These are phyloP conservation scores for Ustilago curta DNA, from an alignment of 1,284 basidiomycete genomes.

Conservation along the genomic window DNA sequence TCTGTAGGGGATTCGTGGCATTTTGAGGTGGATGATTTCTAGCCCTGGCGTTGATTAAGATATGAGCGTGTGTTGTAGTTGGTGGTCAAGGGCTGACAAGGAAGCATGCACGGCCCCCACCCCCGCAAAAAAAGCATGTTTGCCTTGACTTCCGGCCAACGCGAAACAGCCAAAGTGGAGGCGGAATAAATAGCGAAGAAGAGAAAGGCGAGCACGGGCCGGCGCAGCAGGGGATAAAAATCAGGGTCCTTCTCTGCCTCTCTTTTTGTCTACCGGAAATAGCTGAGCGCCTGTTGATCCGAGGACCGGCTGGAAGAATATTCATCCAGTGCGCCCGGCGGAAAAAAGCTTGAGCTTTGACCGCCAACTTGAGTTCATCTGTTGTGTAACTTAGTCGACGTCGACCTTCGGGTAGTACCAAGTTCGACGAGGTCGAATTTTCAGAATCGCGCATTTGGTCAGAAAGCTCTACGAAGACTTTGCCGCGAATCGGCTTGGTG, in stretches of 20 bases:
- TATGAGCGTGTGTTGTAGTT: neutral
- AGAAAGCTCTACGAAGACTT: too few species aligned
- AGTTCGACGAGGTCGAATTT: too few species aligned
- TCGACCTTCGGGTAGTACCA: too few species aligned
- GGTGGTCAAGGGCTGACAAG: neutral
- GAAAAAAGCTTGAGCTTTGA: neutral
- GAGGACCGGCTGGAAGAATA: neutral
- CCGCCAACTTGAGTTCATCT: neutral
- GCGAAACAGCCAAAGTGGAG: conserved; percentile 31
- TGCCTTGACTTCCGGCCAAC: neutral
- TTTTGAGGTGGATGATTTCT: conserved; percentile 7
- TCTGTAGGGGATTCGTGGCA: conserved; percentile 68
- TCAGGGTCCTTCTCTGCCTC: conserved; percentile 1
- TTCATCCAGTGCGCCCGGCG: conserved; percentile 1
- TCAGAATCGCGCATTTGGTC: too few species aligned
- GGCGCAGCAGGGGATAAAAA: neutral
- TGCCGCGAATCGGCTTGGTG: too few species aligned
- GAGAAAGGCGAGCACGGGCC: conserved; percentile 6
- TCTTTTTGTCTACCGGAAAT: neutral
- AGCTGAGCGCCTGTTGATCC: neutral
- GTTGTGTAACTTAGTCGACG: too few species aligned
- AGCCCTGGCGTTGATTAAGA: neutral
- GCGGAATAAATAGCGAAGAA: neutral
- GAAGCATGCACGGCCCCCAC: too few species aligned
- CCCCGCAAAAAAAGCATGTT: conserved; percentile 7